Evolutionary conservation across 139 green algal genomes (phyloP), one percentile per base, ranked within the genome.

Genomic region (Coccomyxa sp.): DNA sequence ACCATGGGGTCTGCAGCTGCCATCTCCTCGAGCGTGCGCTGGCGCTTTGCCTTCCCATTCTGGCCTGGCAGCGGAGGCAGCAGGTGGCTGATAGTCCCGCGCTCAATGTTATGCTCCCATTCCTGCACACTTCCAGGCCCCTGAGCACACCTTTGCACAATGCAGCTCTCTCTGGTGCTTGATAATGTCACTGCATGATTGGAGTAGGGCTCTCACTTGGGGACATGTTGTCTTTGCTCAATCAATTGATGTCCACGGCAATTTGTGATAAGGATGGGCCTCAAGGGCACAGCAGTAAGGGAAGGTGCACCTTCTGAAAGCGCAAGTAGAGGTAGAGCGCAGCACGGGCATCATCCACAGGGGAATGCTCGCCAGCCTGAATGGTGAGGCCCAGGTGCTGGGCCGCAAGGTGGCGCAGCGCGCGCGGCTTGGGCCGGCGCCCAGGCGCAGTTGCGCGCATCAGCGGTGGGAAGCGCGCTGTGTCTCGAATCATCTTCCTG

Each of bases 351-450:
- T 94, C 89, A 33, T 94, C 86, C 38, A 92, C 79, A 14, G 89
- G 83, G 6, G 78, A 86, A 78, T 96, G 92, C 85, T 91, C 76
- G 0, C 90, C 92, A 34, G 58, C 78, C 78, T 92, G 88, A 38
- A 97, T 97, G 68, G 38, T 55, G 39, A 95, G 76, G 0, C 87
- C 89, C 77, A 97, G 85, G 35, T 92, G 68, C 75, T 91, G 81
- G 2, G 75, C 34, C 2, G 92, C 91, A 58, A 97, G 82, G 36
- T 88, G 72, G 0, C 84, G 74, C 76, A 97, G 86, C 14, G 82
- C 54, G 9, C 80, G 76, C 73, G 86, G 80, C 55, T 82, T 84
- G 27, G 74, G 24, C 41, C 70, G 76, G n/a, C 81, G 72, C 4
- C 82, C 77, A 75, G 78, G 72, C 16, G 73, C 79, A 7, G 78